These are phyloP conservation scores for Colletotrichum higginsianum DNA, from an alignment of 2,329 filamentous ascomycete genomes.

Conservation along the genomic window DNA sequence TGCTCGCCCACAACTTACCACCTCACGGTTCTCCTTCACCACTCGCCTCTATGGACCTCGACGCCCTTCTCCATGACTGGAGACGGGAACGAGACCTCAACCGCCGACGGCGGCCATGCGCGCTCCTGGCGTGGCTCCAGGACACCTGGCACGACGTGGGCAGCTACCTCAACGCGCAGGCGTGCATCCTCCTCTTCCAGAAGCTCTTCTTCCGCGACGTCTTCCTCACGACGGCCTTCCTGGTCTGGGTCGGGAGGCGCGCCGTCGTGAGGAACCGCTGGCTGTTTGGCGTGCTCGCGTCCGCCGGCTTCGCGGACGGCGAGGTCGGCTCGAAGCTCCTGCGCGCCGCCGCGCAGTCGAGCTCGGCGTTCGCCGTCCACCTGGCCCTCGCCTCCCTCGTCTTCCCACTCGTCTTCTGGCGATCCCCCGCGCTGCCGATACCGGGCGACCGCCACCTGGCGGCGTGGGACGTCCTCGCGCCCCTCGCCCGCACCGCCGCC, in stretches of 20 bases:
- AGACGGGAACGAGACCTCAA: neutral
- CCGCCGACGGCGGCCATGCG: neutral
- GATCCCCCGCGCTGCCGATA: neutral
- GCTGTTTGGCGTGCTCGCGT: neutral
- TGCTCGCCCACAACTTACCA: neutral
- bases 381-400: neutral
- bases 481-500: neutral
- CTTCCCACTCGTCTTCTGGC: neutral
- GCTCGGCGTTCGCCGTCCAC: neutral
- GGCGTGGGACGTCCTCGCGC: neutral
- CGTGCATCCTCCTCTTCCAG: neutral
- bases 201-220: neutral
- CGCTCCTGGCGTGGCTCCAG: neutral
- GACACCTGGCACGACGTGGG: neutral
- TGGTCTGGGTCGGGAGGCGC: neutral
- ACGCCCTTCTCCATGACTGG: neutral
- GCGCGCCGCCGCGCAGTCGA: neutral
- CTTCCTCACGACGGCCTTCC: neutral
- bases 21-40: neutral
- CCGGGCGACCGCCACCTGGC: neutral
- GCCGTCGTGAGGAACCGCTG: neutral
- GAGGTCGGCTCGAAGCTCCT: neutral
- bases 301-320: too few relatives aligned
- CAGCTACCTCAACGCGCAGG: rapidly evolving
- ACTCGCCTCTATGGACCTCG: neutral